These are phyloP conservation scores for Leccinum truebloodii DNA, from an alignment of 768 basidiomycete genomes.

Conservation along the genomic window DNA sequence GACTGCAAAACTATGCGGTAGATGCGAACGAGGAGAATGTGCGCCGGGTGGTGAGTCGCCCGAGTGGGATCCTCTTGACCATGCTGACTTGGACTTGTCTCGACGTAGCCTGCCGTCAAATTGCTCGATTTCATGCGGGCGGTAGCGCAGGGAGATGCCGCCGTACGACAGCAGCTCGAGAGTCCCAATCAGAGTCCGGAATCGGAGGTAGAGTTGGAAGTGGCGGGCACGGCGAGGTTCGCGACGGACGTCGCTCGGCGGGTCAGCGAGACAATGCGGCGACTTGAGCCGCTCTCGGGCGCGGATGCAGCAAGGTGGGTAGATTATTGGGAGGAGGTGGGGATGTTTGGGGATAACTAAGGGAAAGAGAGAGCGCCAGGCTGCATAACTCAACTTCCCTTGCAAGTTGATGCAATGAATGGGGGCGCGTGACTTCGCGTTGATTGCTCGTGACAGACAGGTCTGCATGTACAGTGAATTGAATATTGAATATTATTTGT, in stretches of 20 bases:
- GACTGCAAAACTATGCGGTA: not conserved
- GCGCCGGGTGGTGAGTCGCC: constrained; percentile 1
- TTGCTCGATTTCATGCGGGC: not conserved
- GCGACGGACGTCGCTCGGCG: not conserved
- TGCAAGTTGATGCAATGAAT: not conserved
- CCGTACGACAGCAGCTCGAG: not conserved
- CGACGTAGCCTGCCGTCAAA: not conserved
- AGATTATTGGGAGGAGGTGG: constrained; percentile 1
- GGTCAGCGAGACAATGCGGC: not conserved
- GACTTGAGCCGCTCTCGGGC: not conserved
- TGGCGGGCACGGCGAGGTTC: not conserved
- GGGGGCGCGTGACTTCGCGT: too few relatives aligned
- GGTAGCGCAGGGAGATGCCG: not conserved
- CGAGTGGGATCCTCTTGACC: not conserved
- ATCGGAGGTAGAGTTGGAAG: not conserved
- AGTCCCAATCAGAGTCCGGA: not conserved
- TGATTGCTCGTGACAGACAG: too few relatives aligned
- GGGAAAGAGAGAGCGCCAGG: not conserved
- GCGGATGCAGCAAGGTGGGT: not conserved
- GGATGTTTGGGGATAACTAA: not conserved
- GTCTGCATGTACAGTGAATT: not conserved
- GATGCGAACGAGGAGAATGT: not conserved
- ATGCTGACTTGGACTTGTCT: not conserved
- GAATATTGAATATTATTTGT: too few relatives aligned
- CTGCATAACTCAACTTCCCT: not conserved